Percentiles rank a stretch among this genome's conserved stretches.
Conservation (phyloP, 2,329 filamentous ascomycete genomes). For the Clonostachys byssicola region DNA sequence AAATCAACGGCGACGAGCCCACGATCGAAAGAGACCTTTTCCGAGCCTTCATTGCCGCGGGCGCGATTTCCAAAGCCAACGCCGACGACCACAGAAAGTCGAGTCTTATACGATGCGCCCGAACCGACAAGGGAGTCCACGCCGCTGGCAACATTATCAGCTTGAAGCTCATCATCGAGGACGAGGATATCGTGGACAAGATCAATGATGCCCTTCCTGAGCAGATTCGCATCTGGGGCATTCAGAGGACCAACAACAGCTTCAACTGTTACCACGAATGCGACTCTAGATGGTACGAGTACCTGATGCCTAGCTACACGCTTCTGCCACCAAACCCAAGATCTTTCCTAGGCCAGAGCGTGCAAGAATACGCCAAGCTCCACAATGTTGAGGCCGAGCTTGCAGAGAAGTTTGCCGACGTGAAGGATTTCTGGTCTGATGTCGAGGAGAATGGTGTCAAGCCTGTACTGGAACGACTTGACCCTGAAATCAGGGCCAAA, state of each 20-base stretch:
- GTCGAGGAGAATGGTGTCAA: constrained; percentile 79
- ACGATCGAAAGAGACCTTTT: constrained; percentile 97
- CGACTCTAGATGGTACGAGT: constrained; percentile 96
- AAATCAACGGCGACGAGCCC: constrained; percentile 77
- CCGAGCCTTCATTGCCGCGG: constrained; percentile 82
- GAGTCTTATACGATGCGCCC: constrained; percentile 85
- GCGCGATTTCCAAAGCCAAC: constrained; percentile 94
- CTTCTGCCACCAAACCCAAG: constrained; percentile 89
- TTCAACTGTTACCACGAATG: constrained; percentile 96
- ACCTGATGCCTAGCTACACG: constrained; percentile 88
- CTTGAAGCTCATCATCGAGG: constrained; percentile 92
- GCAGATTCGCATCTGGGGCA: constrained; percentile 94
- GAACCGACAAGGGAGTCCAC: constrained; percentile 97
- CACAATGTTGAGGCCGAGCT: constrained; percentile 68
- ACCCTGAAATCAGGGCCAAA: constrained; percentile 57
- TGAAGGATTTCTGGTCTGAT: constrained; percentile 76
- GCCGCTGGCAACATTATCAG: constrained; percentile 94
- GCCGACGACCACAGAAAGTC: constrained; percentile 96
- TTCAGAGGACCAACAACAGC: constrained; percentile 80
- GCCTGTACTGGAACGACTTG: constrained; percentile 59
- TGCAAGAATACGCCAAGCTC: constrained; percentile 74
- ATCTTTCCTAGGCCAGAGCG: constrained; percentile 77
- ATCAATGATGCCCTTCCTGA: constrained; percentile 83
- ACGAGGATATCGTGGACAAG: constrained; percentile 79
- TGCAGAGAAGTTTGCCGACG: constrained; percentile 67